Percentiles rank a stretch among this genome's conserved stretches.
phyloP scores from a whole-genome alignment of 352 stramenopile species.

The Pythium periplocum region DNA sequence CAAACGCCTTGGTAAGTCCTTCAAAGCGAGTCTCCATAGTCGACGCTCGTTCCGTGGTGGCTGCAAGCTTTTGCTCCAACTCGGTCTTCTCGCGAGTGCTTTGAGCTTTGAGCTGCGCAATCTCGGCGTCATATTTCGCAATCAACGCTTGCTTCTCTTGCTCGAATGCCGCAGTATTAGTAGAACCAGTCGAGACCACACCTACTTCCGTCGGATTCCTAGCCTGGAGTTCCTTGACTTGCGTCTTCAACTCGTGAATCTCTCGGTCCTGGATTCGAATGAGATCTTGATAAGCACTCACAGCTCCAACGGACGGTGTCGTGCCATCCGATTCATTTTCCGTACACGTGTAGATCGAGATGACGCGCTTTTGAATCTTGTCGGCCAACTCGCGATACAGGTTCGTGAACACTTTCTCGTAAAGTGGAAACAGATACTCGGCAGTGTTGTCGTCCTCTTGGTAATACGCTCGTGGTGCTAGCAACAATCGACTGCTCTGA shows the following conservation, averaged over 20 bases:
- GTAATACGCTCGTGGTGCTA: constrained; percentile 32
- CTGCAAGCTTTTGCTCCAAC: constrained; percentile 24
- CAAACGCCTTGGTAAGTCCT: constrained; percentile 41
- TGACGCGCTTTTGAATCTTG: constrained; percentile 57
- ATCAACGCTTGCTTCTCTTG: constrained; percentile 2
- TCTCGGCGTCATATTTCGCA: not conserved
- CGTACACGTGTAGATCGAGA: constrained; percentile 52
- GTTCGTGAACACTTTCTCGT: constrained; percentile 53
- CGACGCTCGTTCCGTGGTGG: constrained; percentile 19
- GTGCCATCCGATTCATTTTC: constrained; percentile 15
- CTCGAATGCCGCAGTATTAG: not conserved
- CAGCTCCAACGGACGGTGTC: constrained; percentile 13
- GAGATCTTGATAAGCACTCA: constrained; percentile 66
- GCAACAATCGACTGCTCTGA: constrained; percentile 31
- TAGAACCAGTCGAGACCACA: constrained; percentile 1
- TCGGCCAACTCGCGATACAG: constrained; percentile 45
- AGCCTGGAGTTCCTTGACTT: constrained; percentile 18
- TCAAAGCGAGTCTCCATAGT: constrained; percentile 39
- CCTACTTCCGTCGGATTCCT: not conserved
- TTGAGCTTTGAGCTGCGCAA: constrained; percentile 5
- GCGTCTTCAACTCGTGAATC: constrained; percentile 45
- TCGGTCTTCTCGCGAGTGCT: constrained; percentile 26
- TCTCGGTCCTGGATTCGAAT: constrained; percentile 80
- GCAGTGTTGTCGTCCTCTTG: constrained; percentile 17
- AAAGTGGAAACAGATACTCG: constrained; percentile 60